phyloP scores from a whole-genome alignment of 805 yeast genomes.

The Kodamaea nitidulidarum region DNA sequence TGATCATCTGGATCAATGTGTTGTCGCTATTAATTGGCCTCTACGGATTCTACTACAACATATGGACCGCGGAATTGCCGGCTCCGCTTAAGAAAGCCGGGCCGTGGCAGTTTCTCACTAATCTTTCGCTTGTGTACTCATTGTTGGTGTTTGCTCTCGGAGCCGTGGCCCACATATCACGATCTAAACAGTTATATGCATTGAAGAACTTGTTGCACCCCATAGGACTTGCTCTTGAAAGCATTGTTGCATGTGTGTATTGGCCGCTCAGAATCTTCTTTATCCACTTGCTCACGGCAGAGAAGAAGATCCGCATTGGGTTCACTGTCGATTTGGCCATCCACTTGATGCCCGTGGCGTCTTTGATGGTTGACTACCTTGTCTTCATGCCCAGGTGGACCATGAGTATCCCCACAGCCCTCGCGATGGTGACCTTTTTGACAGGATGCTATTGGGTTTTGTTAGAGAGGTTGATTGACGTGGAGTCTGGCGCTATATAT shows the following conservation, averaged over 20 bases:
- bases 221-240: constrained; percentile 53
- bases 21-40: constrained; percentile 26
- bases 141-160: constrained; percentile 18
- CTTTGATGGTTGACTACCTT: constrained; percentile 53
- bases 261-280: constrained; percentile 64
- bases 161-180: constrained; percentile 30
- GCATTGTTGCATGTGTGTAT: constrained; percentile 58
- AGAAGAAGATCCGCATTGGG: constrained; percentile 38
- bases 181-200: constrained; percentile 20
- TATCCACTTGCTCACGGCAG: constrained; percentile 43
- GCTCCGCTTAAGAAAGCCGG: constrained; percentile 52
- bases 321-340: constrained; percentile 50
- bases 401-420: constrained; percentile 30
- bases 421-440: constrained; percentile 33
- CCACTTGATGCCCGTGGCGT: constrained; percentile 55
- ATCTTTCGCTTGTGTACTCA: constrained; percentile 22
- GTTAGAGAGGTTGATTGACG: constrained; percentile 45
- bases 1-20: constrained; percentile 20
- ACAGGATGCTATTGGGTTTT: constrained; percentile 52
- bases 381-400: constrained; percentile 47
- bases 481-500: constrained; percentile 45
- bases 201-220: constrained; percentile 47
- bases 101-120: constrained; percentile 69
- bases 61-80: constrained; percentile 39
- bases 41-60: constrained; percentile 23